Base-by-base conservation (phyloP, 2,329 filamentous ascomycete genomes). In the Neoascochyta sp. region DNA sequence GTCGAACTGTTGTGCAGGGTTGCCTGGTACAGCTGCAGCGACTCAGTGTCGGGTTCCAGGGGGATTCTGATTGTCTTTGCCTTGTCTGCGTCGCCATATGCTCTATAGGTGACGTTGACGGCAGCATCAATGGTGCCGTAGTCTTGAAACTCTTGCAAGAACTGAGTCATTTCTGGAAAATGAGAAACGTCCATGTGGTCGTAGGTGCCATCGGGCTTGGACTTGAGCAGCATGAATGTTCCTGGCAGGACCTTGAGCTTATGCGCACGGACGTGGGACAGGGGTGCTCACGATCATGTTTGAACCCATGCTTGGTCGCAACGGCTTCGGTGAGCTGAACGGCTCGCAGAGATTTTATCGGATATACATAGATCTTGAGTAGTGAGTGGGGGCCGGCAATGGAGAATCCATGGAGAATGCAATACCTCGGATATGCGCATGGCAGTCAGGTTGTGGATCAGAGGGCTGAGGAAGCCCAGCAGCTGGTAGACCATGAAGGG, bases 261-360 rank as follows among this genome's bases (percentile, higher is more conserved):
- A 14, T 17, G 15, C n/a, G 15, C 29, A 22, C 20, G 24, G 28
- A 17, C 13, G 17, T n/a, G 4, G 9, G 13, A 24, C 9, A 11
- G 23, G 24, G 12, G 13, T 14, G 20, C 18, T 47, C 54, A 37
- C 69, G 53, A 41, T 72, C 69, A 36, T 68, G 63, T 16, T 62
- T 50, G 33, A 71, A 67, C 38, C 69, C 69, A 52, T 67, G 47
- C 33, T 57, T 59, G 7, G 68, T 69, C 11, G 66, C 61, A 25
- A 61, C 41, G 10, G 64, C 62, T 21, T 54, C 50, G 2, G 57
- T 48, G 15, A 68, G 47, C 12, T 63, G 57, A 4, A 63, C 54
- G 3, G 51, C 57, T 10, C 66, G 62, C 5, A 71, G 52, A 9
- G 66, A 66, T 43, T 72, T 72, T 52, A 72, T 67, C 3, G 68